phyloP scores from a whole-genome alignment of 257 asterid genomes.

The Nicotiana tomentosiformis region DNA sequence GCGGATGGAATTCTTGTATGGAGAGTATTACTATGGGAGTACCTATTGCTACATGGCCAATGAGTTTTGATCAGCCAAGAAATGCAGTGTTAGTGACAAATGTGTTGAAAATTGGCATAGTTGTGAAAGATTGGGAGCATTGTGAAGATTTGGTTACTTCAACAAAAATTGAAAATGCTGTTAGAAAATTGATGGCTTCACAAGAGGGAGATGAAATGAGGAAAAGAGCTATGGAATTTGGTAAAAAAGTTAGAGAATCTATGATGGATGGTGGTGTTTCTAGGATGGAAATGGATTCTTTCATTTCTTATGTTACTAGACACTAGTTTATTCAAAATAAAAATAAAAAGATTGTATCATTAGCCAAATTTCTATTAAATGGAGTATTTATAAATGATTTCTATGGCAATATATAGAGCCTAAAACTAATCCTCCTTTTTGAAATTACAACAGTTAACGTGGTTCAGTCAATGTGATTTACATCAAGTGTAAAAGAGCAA shows the following conservation, averaged over 20 bases:
- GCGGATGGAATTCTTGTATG: conserved; percentile 11
- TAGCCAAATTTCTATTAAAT: neutral
- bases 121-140: neutral
- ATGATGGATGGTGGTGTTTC: conserved; percentile 4
- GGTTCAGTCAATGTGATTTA: too few relatives aligned
- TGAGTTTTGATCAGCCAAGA: conserved; percentile 8
- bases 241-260: neutral
- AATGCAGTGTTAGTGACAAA: neutral
- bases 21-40: conserved; percentile 10
- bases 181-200: conserved; percentile 3
- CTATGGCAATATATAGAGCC: neutral
- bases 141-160: neutral
- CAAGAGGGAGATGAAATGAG: neutral
- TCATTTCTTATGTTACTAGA: conserved; percentile 7
- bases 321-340: neutral
- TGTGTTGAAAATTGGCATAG: neutral
- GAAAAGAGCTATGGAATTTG: neutral
- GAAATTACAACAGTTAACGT: neutral
- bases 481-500: too few relatives aligned
- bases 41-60: neutral
- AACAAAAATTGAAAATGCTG: neutral
- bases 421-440: neutral
- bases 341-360: too few relatives aligned
- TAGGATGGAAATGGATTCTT: conserved; percentile 9
- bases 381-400: too few relatives aligned